phyloP scores from a whole-genome alignment of 257 asterid genomes.

The Datura wrightii region DNA sequence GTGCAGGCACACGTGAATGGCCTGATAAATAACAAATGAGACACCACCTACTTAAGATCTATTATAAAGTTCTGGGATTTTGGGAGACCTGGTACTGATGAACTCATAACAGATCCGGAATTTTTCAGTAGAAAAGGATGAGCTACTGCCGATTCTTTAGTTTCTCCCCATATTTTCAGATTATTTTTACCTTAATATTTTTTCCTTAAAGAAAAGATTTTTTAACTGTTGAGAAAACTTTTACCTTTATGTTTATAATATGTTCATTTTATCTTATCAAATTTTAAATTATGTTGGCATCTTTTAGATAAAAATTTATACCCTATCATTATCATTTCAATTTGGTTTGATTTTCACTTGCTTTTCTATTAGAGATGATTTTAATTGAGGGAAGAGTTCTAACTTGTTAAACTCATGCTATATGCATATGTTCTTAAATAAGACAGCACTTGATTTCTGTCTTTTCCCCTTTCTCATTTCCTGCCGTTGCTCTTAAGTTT shows the following conservation, averaged over 20 bases:
- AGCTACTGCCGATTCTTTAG: background rate
- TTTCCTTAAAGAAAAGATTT: background rate
- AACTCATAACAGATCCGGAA: background rate
- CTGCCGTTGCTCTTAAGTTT: slow-evolving; percentile 5
- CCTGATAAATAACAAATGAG: background rate
- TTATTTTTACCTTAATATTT: background rate
- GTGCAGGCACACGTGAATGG: background rate
- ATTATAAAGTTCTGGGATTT: background rate
- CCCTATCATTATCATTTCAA: background rate
- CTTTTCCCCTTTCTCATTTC: slow-evolving; percentile 11
- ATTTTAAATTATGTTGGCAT: background rate
- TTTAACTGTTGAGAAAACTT: background rate
- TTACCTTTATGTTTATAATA: background rate
- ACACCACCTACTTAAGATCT: slow-evolving; percentile 13
- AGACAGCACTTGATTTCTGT: slow-evolving; percentile 6
- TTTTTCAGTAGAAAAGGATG: slow-evolving; percentile 4
- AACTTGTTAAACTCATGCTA: slow-evolving; percentile 1
- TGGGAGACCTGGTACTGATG: slow-evolving; percentile 11
- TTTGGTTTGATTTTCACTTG: background rate
- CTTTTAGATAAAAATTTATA: background rate
- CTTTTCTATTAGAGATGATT: slow-evolving; percentile 10
- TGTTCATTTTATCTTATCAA: background rate
- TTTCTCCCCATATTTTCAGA: slow-evolving; percentile 1
- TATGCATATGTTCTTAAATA: background rate
- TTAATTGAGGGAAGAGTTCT: background rate